Percentiles rank a stretch among this genome's conserved stretches.
These are phyloP conservation scores for Lentinula aciculospora DNA, from an alignment of 768 basidiomycete species.

Conservation along the genomic window DNA sequence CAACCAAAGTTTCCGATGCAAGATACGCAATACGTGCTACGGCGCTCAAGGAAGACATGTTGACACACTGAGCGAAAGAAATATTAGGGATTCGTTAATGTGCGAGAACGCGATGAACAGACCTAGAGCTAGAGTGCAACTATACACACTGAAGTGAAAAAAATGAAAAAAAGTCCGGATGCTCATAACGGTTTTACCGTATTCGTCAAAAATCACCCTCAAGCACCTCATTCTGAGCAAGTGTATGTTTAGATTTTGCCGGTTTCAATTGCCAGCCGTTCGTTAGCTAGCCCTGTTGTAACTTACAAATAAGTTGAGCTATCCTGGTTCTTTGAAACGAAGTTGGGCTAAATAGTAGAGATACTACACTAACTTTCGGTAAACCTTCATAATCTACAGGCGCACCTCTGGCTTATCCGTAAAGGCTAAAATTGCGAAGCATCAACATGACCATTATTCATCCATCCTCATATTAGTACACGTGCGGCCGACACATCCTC, in stretches of 20 bases:
- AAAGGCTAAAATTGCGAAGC: too few species aligned
- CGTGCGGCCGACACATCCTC: too few species aligned
- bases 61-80: not conserved
- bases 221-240: not conserved
- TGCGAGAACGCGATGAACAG: not conserved
- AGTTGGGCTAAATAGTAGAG: too few species aligned
- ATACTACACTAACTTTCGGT: too few species aligned
- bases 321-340: too few species aligned
- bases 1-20: slow-evolving; percentile 60
- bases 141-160: not conserved
- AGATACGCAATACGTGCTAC: slow-evolving; percentile 71
- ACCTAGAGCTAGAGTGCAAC: not conserved
- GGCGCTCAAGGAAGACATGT: slow-evolving; percentile 17
- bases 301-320: too few species aligned
- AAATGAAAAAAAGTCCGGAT: not conserved
- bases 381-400: too few species aligned
- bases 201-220: not conserved
- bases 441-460: too few species aligned
- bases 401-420: too few species aligned
- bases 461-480: too few species aligned
- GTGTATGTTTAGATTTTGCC: not conserved
- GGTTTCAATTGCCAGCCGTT: not conserved
- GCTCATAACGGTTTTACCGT: not conserved
- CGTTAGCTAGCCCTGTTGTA: too few species aligned
- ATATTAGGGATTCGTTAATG: not conserved